Base-by-base conservation (phyloP, 306 rosid genomes). In the Hippophae gyantsensis region DNA sequence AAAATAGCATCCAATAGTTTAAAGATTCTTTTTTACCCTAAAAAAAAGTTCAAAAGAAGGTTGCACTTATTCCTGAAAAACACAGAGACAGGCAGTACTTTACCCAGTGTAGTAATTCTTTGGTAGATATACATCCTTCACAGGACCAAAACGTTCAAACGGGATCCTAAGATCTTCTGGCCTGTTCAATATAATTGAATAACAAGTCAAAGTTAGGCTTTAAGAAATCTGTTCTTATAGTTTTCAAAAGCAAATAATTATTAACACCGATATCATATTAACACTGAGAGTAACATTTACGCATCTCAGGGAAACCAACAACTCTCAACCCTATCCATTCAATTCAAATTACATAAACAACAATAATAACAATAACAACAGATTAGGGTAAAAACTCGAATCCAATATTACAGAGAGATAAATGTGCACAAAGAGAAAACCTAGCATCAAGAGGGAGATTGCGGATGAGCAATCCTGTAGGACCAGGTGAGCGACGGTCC, bases 41-140 rank as follows among this genome's bases (percentile, higher is more conserved):
- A 32, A 32, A 27, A 27, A 32, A 4, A 32, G 38, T 32, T 32
- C 38, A 32, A 32, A 32, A 32, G 5, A 32, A 2, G 3, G 38
- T 32, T 0, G 38, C 38, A 27, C 38, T 27, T 27, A 27, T 27
- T 27, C 38, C 38, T 27, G 38, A 32, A 32, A 32, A 4, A 2
- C 38, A 32, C 0, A 32, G 38, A 32, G 38, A 32, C 5, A 32
- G 38, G 38, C 4, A 65, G 14, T 25, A 14, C 40, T 71, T 63
- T 78, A 93, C 99, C 97, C 85, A 50, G 99, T 88, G 77, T 88
- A 72, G 69, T 83, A 93, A 73, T 93, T 88, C 79, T 81, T 88
- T 7, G 99, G 99, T 56, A 93, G 90, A 81, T 93, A 93, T 48
- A 93, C 99, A 64, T 93, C 99, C 84, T 88, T 93, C 75, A 93